These are phyloP conservation scores for Pisolithus tinctorius DNA, from an alignment of 768 basidiomycete genomes.

Conservation along the genomic window DNA sequence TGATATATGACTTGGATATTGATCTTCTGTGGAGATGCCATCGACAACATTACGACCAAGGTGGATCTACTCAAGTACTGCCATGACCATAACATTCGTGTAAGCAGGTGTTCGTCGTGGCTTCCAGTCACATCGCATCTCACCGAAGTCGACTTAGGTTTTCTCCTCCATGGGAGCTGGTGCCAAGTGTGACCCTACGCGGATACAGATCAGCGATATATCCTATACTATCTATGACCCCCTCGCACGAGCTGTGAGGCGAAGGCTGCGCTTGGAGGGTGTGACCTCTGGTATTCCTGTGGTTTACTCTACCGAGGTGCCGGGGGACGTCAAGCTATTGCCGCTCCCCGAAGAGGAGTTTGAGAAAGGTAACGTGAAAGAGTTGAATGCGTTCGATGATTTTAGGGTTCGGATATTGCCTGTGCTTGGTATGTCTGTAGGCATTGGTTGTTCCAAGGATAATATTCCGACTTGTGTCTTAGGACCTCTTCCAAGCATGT, in stretches of 20 bases:
- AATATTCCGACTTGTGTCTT: neutral
- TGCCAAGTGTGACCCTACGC: conserved; percentile 90
- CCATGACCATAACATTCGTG: conserved; percentile 71
- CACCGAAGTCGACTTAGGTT: conserved; percentile 39
- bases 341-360: conserved; percentile 92
- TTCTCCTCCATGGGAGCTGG: conserved; percentile 98
- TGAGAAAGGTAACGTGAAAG: conserved; percentile 79
- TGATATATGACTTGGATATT: conserved; percentile 1
- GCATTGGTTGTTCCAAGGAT: neutral
- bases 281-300: conserved; percentile 69
- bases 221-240: conserved; percentile 91
- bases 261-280: conserved; percentile 60
- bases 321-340: conserved; percentile 78
- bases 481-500: conserved; percentile 75
- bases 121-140: neutral
- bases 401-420: conserved; percentile 92
- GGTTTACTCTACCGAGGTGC: conserved; percentile 94
- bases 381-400: conserved; percentile 85
- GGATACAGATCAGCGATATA: conserved; percentile 93
- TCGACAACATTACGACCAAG: conserved; percentile 96
- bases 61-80: conserved; percentile 92
- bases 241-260: conserved; percentile 84
- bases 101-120: conserved; percentile 21
- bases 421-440: conserved; percentile 58
- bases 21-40: conserved; percentile 59